These are phyloP conservation scores for Ogataea hybrid DNA, from an alignment of 1,139 yeast species.

Conservation along the genomic window DNA sequence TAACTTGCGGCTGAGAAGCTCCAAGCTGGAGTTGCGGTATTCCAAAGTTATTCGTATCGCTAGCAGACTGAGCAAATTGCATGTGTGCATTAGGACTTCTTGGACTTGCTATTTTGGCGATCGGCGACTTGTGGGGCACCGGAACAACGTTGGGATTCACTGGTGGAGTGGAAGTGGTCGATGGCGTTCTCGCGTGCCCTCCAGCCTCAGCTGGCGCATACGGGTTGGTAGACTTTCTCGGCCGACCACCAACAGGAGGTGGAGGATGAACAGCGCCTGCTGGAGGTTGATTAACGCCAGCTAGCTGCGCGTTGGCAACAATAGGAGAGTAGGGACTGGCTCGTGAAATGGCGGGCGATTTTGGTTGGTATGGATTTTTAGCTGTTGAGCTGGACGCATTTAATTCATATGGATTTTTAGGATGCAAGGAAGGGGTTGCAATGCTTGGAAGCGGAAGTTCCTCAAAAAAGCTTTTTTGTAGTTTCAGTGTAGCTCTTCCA, in stretches of 20 bases:
- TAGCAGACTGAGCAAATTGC: not conserved
- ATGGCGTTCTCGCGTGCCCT: conserved; percentile 28
- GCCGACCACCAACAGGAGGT: conserved; percentile 1
- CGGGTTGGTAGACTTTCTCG: conserved; percentile 25
- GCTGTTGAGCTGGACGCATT: not conserved
- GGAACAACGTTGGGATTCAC: conserved; percentile 28
- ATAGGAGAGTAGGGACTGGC: conserved; percentile 1
- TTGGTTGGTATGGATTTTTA: conserved; percentile 4
- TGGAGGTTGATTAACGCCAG: not conserved
- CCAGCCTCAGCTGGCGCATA: conserved; percentile 32
- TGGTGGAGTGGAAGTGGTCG: conserved; percentile 20
- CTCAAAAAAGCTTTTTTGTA: conserved; percentile 43
- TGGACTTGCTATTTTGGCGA: conserved; percentile 16
- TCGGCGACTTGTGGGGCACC: conserved; percentile 27
- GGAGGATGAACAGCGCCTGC: not conserved
- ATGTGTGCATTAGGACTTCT: not conserved
- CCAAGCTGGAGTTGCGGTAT: not conserved
- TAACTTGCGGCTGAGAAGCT: not conserved
- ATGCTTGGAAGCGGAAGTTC: conserved; percentile 38
- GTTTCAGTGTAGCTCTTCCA: conserved; percentile 5
- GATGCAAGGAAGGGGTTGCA: conserved; percentile 8
- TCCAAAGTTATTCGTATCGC: not conserved
- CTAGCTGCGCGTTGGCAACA: not conserved
- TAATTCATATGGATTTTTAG: conserved; percentile 20
- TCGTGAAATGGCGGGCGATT: not conserved